Percentiles rank a stretch among this genome's conserved stretches.
These are phyloP conservation scores for Pelagophyceae sp. DNA, from an alignment of 352 stramenopile species.

Conservation along the genomic window DNA sequence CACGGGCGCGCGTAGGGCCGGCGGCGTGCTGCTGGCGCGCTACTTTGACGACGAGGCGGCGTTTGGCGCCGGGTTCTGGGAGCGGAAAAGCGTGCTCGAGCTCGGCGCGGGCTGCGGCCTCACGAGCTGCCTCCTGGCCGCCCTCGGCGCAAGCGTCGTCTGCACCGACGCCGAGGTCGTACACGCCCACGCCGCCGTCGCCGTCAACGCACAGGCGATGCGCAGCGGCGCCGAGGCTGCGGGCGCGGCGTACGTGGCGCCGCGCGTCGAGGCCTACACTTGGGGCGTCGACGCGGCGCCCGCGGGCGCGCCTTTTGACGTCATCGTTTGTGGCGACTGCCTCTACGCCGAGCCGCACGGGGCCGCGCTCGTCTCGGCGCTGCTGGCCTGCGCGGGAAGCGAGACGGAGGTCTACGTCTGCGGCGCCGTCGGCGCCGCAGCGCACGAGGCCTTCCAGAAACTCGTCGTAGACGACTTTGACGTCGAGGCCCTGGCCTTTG, in stretches of 20 bases:
- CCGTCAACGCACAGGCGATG: neutral
- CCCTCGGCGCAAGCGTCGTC: neutral
- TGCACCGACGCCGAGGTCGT: neutral
- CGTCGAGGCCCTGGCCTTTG: neutral
- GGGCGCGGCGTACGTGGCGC: neutral
- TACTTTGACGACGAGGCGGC: conserved; percentile 1
- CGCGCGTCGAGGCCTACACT: neutral
- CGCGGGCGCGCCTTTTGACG: neutral
- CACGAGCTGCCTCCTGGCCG: neutral
- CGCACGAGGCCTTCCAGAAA: neutral
- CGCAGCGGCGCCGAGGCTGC: no score
- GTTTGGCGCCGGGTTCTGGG: neutral
- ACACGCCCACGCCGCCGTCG: neutral
- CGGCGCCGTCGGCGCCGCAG: conserved; percentile 12
- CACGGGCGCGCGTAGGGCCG: no score
- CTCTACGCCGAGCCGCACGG: conserved; percentile 1
- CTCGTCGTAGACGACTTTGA: neutral
- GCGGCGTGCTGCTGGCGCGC: conserved; percentile 9
- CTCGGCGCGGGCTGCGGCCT: conserved; percentile 9
- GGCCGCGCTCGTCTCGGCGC: neutral
- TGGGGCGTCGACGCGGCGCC: neutral
- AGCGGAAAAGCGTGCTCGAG: neutral
- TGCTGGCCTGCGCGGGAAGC: neutral
- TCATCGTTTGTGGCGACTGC: conserved; percentile 9
- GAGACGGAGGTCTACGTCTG: neutral